Percentiles rank a stretch among this genome's conserved stretches.
These are phyloP conservation scores for Gracilaria caudata DNA, from an alignment of 23 red algal species.

Conservation along the genomic window DNA sequence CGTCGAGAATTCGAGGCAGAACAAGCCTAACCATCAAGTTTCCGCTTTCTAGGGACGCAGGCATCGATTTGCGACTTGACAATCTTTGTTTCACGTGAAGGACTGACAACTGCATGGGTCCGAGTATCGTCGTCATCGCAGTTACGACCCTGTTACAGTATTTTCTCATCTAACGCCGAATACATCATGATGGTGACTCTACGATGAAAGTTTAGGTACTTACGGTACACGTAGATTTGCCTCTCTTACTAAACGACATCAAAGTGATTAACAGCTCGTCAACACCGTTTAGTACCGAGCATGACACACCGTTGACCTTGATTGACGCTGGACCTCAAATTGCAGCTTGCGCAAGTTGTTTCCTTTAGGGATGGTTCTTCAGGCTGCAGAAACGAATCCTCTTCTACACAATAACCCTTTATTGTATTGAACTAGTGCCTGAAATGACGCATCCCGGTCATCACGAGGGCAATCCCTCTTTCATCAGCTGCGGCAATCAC, in stretches of 20 bases:
- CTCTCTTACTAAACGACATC: neutral
- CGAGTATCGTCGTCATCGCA: neutral
- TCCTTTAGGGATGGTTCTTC: neutral
- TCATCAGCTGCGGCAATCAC: conserved; percentile 97
- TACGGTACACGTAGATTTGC: neutral
- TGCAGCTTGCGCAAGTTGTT: neutral
- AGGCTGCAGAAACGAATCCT: neutral
- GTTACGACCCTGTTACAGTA: neutral
- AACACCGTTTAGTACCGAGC: neutral
- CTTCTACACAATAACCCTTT: conserved; percentile 6
- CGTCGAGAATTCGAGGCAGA: conserved; percentile 30
- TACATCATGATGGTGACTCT: neutral
- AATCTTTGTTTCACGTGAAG: neutral
- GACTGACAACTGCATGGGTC: neutral
- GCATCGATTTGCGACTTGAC: neutral
- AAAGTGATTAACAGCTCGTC: conserved; percentile 12
- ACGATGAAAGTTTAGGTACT: neutral
- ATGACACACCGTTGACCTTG: too few relatives aligned
- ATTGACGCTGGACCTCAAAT: neutral
- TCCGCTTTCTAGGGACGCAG: neutral
- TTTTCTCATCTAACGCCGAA: conserved; percentile 11
- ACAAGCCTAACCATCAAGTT: neutral
- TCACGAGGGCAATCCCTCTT: conserved; percentile 84
- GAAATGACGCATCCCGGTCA: conserved; percentile 95
- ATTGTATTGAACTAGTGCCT: conserved; percentile 72